phyloP scores from a whole-genome alignment of 176 grass and related monocot genomes.

The Hyparrhenia diplandra region DNA sequence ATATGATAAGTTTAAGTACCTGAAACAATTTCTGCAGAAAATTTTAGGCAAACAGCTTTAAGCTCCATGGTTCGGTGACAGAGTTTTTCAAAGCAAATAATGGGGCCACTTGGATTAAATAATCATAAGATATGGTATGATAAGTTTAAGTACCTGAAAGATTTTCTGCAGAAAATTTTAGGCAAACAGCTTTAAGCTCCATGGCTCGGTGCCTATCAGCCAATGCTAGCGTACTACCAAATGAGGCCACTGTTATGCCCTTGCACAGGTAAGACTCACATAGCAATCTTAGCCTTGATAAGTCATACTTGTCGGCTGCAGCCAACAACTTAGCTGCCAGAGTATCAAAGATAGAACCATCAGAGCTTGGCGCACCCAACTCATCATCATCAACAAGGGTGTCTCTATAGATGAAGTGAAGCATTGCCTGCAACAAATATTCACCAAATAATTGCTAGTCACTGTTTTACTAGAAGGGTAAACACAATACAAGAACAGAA shows the following conservation, averaged over 20 bases:
- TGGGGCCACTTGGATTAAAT: no score
- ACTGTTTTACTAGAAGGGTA: neutral
- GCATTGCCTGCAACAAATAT: conserved; percentile 54
- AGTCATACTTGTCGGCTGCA: conserved; percentile 82
- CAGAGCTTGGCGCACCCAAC: conserved; percentile 60
- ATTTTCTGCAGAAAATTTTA: conserved; percentile 89
- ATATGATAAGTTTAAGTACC: conserved; percentile 38
- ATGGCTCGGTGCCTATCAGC: conserved; percentile 69
- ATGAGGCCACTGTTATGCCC: conserved; percentile 67
- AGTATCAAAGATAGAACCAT: conserved; percentile 63
- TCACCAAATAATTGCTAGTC: neutral
- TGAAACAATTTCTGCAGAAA: conserved; percentile 88
- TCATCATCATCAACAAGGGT: conserved; percentile 69
- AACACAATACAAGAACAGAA: neutral
- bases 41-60: conserved; percentile 90
- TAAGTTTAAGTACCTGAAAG: conserved; percentile 66
- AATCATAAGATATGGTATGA: no score
- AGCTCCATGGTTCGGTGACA: conserved; percentile 77
- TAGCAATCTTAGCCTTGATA: conserved; percentile 65
- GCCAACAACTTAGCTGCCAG: conserved; percentile 77
- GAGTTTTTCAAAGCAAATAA: no score
- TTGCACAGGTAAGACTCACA: conserved; percentile 89
- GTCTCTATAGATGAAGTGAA: conserved; percentile 92
- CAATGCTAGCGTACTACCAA: conserved; percentile 67
- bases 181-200: conserved; percentile 91